Evolutionary conservation across 2,329 filamentous ascomycete genomes (phyloP).

Genomic region (Daldinia eschscholtzii): DNA sequence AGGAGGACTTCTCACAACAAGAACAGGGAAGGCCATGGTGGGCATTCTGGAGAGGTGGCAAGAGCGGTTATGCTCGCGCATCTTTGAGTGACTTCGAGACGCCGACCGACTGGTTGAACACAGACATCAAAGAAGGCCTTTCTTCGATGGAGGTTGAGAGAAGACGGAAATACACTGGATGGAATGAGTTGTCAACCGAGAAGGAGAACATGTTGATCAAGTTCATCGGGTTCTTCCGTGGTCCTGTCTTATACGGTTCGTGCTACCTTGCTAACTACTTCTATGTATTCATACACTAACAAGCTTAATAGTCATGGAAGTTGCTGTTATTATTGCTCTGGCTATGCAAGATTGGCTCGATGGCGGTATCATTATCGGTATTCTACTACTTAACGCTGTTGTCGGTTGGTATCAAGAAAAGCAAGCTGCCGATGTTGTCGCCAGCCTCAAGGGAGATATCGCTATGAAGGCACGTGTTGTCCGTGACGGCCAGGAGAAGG

Average conservation of each 20-base stretch:
- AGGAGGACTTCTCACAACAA: constrained; percentile 49
- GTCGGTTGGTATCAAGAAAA: constrained; percentile 85
- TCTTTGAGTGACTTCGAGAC: constrained; percentile 57
- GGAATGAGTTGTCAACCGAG: constrained; percentile 79
- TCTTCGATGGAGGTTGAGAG: constrained; percentile 69
- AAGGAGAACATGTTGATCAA: constrained; percentile 82
- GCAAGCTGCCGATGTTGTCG: constrained; percentile 80
- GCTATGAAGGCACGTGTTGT: constrained; percentile 77
- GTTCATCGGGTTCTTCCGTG: constrained; percentile 81
- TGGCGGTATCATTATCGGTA: constrained; percentile 80
- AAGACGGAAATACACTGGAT: constrained; percentile 75
- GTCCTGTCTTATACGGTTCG: constrained; percentile 80
- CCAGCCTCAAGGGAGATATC: constrained; percentile 79
- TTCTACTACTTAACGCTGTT: constrained; percentile 76
- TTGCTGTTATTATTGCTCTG: constrained; percentile 77
- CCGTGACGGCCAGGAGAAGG: constrained; percentile 73
- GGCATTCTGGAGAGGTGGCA: constrained; percentile 54
- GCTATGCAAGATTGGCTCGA: constrained; percentile 81
- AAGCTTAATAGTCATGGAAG: constrained; percentile 72
- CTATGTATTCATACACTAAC: constrained; percentile 22
- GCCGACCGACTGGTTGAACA: constrained; percentile 77
- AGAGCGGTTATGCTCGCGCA: constrained; percentile 45
- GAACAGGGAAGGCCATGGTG: constrained; percentile 53
- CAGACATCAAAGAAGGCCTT: constrained; percentile 75
- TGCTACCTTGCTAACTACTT: constrained; percentile 27